phyloP scores from a whole-genome alignment of 2,329 filamentous ascomycete genomes.

The Colletotrichum neosansevieriae region DNA sequence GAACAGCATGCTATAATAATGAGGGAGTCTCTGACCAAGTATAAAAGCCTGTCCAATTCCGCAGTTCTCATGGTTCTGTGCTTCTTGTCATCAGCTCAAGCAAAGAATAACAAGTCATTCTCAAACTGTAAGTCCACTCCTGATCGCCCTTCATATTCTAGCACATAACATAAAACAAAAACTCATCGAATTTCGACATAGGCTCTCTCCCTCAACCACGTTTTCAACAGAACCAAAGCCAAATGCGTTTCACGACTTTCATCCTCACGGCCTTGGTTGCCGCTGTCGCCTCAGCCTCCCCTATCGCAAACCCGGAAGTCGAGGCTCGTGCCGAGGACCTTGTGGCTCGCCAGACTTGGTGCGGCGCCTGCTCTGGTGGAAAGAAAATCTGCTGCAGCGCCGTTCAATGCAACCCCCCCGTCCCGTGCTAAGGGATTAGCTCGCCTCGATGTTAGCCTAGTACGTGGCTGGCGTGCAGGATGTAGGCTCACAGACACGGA shows the following conservation, averaged over 20 bases:
- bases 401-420: constrained; percentile 8
- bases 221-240: not conserved
- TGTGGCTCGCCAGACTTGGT: not conserved
- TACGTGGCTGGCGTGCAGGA: not conserved
- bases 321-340: not conserved
- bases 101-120: no score
- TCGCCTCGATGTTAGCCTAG: not conserved
- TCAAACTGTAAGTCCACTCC: no score
- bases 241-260: not conserved
- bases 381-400: constrained; percentile 14
- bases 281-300: not conserved
- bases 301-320: not conserved
- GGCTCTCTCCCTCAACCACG: not conserved
- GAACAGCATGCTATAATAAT: no score
- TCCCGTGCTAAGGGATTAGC: not conserved
- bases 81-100: no score
- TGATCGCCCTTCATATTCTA: no score
- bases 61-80: no score
- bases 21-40: no score
- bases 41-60: no score
- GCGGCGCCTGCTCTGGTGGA: constrained; percentile 1
- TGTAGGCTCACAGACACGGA: no score
- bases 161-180: no score
- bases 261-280: not conserved
- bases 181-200: not conserved